Conservation (phyloP, 495 filamentous ascomycete species). For the Neurospora hispaniola region DNA sequence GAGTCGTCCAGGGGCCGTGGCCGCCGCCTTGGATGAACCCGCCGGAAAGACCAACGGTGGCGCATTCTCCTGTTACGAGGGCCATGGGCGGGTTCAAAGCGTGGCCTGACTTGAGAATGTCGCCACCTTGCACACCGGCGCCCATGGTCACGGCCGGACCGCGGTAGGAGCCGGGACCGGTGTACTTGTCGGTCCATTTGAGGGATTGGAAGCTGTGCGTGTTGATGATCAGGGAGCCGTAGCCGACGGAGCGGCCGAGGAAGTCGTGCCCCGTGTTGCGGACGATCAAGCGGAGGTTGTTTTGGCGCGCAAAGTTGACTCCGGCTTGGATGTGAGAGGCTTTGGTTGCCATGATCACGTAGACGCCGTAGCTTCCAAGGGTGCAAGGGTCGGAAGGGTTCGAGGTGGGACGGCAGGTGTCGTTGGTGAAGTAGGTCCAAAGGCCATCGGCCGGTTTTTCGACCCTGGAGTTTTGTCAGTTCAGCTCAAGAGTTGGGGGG, state of each 20-base stretch:
- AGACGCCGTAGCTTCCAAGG: conserved; percentile 44
- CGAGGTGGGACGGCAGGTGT: conserved; percentile 37
- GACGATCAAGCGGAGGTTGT: conserved; percentile 49
- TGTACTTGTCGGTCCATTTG: conserved; percentile 29
- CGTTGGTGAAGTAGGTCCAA: conserved; percentile 31
- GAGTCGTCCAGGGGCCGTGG: conserved; percentile 42
- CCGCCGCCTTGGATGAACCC: conserved; percentile 55
- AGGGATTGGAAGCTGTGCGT: conserved; percentile 49
- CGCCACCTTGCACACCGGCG: conserved; percentile 43
- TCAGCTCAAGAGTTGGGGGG: neutral
- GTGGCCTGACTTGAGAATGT: conserved; percentile 34
- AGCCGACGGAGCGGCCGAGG: conserved; percentile 43
- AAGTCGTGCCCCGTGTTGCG: conserved; percentile 53
- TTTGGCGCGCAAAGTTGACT: conserved; percentile 40
- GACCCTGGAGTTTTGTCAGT: conserved; percentile 11
- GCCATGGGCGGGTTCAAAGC: conserved; percentile 28
- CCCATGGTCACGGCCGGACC: conserved; percentile 40
- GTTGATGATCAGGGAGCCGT: conserved; percentile 48
- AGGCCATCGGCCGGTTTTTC: conserved; percentile 18
- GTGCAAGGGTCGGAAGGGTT: conserved; percentile 36
- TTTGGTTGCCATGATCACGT: conserved; percentile 34
- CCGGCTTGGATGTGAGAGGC: conserved; percentile 33
- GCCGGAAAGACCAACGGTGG: conserved; percentile 38
- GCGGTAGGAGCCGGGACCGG: conserved; percentile 19
- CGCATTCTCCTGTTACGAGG: conserved; percentile 40